Conservation (phyloP, 2,329 filamentous ascomycete genomes). For the Monilinia polystroma region DNA sequence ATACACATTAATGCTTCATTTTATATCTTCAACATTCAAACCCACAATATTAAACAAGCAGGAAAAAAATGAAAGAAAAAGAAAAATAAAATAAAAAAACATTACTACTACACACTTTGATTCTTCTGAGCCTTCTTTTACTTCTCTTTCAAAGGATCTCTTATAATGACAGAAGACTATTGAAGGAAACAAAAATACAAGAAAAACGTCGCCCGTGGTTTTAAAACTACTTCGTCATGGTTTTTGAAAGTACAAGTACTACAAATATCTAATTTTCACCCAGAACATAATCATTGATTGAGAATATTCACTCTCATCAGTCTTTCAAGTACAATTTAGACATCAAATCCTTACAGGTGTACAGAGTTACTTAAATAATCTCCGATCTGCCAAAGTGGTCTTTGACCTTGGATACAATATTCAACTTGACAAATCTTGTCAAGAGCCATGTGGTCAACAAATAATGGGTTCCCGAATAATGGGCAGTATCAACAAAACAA, state of each 20-base stretch:
- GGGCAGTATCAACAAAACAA: slow-evolving; percentile 28
- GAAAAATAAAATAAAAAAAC: neutral
- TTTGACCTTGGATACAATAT: neutral
- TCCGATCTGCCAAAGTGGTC: neutral
- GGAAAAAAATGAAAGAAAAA: too few relatives aligned
- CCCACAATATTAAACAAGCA: too few relatives aligned
- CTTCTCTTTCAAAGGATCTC: neutral
- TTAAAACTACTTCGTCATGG: neutral
- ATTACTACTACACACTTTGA: neutral
- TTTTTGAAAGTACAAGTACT: neutral
- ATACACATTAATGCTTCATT: neutral
- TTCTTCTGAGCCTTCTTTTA: neutral
- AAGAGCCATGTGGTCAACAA: slow-evolving; percentile 35
- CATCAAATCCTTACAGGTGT: neutral
- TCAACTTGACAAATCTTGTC: slow-evolving; percentile 1
- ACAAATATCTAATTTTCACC: slow-evolving; percentile 2
- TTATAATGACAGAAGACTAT: neutral
- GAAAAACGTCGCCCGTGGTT: neutral
- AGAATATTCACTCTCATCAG: slow-evolving; percentile 6
- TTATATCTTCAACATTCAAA: neutral
- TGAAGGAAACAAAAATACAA: neutral
- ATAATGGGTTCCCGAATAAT: slow-evolving; percentile 35
- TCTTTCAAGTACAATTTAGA: neutral
- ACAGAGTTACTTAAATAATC: neutral
- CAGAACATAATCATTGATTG: neutral